Conservation (phyloP, 257 asterid species). For the Voacanga thouarsii region DNA sequence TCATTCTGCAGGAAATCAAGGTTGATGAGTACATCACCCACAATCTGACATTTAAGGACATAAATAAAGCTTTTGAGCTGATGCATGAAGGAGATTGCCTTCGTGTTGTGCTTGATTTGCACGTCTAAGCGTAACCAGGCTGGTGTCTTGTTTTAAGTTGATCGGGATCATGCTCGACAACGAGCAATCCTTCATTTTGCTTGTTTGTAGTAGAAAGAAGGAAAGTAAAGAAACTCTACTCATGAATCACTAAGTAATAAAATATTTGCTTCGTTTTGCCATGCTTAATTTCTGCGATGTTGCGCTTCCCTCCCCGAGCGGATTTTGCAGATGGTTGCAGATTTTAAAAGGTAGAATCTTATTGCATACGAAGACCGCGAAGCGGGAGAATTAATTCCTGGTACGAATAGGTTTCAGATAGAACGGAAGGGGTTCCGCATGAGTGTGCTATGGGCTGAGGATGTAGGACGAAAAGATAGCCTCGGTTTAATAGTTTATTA, state of each 20-base stretch:
- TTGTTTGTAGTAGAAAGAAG: too few relatives aligned
- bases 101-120: constrained; percentile 74
- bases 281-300: not conserved
- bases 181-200: not conserved
- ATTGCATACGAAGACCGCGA: not conserved
- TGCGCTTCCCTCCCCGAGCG: too few relatives aligned
- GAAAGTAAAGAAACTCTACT: not conserved
- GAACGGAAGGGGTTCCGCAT: not conserved
- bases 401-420: too few relatives aligned
- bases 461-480: too few relatives aligned
- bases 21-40: constrained; percentile 96
- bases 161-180: not conserved
- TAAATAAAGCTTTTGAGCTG: constrained; percentile 78
- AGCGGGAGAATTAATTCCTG: not conserved
- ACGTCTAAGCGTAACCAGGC: constrained; percentile 22
- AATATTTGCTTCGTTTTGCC: not conserved
- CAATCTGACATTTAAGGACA: constrained; percentile 64
- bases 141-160: not conserved
- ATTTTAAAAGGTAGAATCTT: too few relatives aligned
- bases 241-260: not conserved
- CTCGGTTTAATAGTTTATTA: too few relatives aligned
- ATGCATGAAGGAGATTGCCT: constrained; percentile 90
- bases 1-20: constrained; percentile 74
- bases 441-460: too few relatives aligned
- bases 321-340: too few relatives aligned